Evolutionary conservation across 31 red algal genomes (phyloP), one percentile per base, ranked within the genome.

Genomic region (Asparagopsis taxiformis): DNA sequence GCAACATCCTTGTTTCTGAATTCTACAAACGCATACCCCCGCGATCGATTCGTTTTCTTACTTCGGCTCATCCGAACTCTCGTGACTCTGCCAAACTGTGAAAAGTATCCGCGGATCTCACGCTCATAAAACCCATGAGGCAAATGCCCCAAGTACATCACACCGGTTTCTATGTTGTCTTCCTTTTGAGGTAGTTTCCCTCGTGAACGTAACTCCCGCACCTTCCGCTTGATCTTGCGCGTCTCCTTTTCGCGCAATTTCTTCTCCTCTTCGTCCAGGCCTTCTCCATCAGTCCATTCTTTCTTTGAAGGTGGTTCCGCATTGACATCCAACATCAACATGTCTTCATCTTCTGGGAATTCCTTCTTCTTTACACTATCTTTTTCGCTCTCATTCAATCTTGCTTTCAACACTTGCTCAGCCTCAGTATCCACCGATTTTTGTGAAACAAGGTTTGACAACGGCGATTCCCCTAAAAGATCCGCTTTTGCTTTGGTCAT

Each of bases 111-210:
- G 15, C 48, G 64, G 25, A 99, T 75, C 73, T 99, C 63, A 19
- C 83, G 52, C 65, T 99, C 96, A 38, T 95, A 91, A 80, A 99
- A 99, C 31, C 91, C 91, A 69, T 95, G 91, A 19, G 96, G 96
- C 6, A 99, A 58, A 52, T 99, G 96, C 33, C 91, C 96, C 13
- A 99, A 55, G 46, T 99, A 99, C 31, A 99, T 39, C 20, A 99
- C 96, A 13, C 79, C 95, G 15, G 34, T 41, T 10, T 90, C 28
- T 8, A 53, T 19, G 7, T 62, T 48, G 6, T 13, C 20, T 31
- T 84, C 79, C n/a, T 44, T 46, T 17, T 65, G 1, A 16, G 49
- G 57, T 4, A 78, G 49, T 36, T 78, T 55, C 19, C 74, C 74
- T 25, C 46, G 3, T 17, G 38, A 38, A 52, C 55, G 50, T 48